Evolutionary conservation across 73 alveolate species (phyloP).

Genomic region (Tetrahymena borealis): DNA sequence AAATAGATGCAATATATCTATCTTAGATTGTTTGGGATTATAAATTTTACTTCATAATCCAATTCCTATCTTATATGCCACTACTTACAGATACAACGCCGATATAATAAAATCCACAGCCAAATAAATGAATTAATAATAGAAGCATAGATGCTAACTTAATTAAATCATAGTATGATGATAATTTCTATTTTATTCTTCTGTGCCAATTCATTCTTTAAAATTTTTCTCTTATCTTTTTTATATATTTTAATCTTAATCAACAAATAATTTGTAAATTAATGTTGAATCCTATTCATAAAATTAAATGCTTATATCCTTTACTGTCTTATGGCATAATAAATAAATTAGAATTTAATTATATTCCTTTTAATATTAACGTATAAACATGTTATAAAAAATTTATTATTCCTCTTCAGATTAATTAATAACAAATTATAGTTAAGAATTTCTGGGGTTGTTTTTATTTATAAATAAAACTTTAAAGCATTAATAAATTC

Average conservation of each 20-base stretch:
- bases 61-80: neutral
- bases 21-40: neutral
- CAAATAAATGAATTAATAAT: constrained; percentile 23
- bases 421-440: too few species aligned
- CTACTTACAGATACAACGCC: neutral
- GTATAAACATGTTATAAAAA: too few species aligned
- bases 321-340: too few species aligned
- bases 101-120: constrained; percentile 24
- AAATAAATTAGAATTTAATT: too few species aligned
- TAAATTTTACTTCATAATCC: neutral
- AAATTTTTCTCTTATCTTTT: neutral
- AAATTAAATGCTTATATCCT: too few species aligned
- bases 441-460: too few species aligned
- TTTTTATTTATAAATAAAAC: too few species aligned
- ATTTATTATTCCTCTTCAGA: too few species aligned
- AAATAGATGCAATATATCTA: constrained; percentile 36
- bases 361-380: too few species aligned
- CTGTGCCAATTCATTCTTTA: neutral
- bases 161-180: neutral
- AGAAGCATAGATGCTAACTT: neutral
- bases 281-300: neutral
- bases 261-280: neutral
- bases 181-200: neutral
- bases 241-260: neutral
- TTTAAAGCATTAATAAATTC: too few species aligned